A percentile compares a stretch with the other conserved stretches of the same genome.
These are phyloP conservation scores for Septoria linicola DNA, from an alignment of 2,329 filamentous ascomycete genomes.

Conservation along the genomic window DNA sequence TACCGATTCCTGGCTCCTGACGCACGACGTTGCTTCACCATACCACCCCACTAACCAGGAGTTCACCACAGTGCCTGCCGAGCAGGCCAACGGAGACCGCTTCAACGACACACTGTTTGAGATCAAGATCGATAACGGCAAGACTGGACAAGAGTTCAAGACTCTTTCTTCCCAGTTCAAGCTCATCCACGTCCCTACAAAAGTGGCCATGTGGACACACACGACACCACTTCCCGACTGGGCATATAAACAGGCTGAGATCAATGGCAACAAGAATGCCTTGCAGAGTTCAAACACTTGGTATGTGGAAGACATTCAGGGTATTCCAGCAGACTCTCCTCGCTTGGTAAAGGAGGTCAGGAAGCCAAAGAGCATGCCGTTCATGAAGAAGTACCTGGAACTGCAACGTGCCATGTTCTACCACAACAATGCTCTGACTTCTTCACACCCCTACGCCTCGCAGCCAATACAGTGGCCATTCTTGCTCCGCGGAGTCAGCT, in stretches of 20 bases:
- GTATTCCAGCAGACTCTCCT: slow-evolving; percentile 66
- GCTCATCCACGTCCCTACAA: slow-evolving; percentile 87
- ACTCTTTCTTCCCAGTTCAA: slow-evolving; percentile 93
- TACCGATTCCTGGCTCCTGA: slow-evolving; percentile 82
- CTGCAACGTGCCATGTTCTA: slow-evolving; percentile 98
- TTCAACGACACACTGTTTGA: slow-evolving; percentile 92
- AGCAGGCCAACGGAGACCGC: slow-evolving; percentile 70
- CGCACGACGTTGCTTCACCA: slow-evolving; percentile 95
- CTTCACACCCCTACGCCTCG: slow-evolving; percentile 93
- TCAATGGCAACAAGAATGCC: slow-evolving; percentile 98
- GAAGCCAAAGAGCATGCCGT: slow-evolving; percentile 79
- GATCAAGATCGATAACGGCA: slow-evolving; percentile 83
- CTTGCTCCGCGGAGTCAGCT: slow-evolving; percentile 92
- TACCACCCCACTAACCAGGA: slow-evolving; percentile 98
- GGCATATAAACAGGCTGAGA: slow-evolving; percentile 96
- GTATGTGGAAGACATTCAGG: slow-evolving; percentile 89
- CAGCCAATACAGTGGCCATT: slow-evolving; percentile 98
- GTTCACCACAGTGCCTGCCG: slow-evolving; percentile 77
- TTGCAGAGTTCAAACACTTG: slow-evolving; percentile 88
- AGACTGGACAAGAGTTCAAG: slow-evolving; percentile 79
- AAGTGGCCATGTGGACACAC: slow-evolving; percentile 99
- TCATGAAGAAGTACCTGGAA: slow-evolving; percentile 93
- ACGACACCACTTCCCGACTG: slow-evolving; percentile 93
- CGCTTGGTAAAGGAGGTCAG: slow-evolving; percentile 74
- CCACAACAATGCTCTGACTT: slow-evolving; percentile 97